phyloP scores from a whole-genome alignment of 306 rosid species.

The Gastrolobium villosum region DNA sequence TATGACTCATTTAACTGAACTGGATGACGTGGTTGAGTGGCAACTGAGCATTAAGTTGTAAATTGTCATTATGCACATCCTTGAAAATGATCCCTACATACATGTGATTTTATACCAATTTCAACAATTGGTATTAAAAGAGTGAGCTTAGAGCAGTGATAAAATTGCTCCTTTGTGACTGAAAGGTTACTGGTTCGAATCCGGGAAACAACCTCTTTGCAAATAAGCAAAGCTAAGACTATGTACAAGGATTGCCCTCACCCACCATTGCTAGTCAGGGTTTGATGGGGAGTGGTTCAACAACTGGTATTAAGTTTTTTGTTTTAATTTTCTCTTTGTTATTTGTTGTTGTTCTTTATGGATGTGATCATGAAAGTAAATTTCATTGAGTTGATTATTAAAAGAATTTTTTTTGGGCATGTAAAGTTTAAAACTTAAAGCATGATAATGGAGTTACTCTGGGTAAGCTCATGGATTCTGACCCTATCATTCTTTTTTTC shows the following conservation, averaged over 20 bases:
- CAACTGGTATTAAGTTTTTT: neutral
- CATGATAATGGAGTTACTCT: conserved; percentile 1
- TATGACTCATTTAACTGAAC: neutral
- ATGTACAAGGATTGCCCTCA: no score
- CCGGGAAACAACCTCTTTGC: no score
- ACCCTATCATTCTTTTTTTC: neutral
- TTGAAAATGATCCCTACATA: neutral
- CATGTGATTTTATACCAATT: conserved; percentile 12
- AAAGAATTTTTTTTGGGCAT: neutral
- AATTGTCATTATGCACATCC: conserved; percentile 19
- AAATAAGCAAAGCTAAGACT: no score
- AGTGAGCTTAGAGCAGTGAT: no score
- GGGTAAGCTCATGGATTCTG: neutral
- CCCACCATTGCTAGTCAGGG: no score
- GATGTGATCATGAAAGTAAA: neutral
- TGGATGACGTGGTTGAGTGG: neutral
- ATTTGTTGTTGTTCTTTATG: neutral
- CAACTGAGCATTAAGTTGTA: conserved; percentile 28
- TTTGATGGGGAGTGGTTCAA: neutral
- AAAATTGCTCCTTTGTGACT: no score
- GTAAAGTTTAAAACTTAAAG: neutral
- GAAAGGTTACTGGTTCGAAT: no score
- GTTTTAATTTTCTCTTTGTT: neutral
- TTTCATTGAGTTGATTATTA: neutral
- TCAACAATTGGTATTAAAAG: neutral